These are phyloP conservation scores for Medicago truncatula DNA, from an alignment of 306 rosid species.

Conservation along the genomic window MtrunA17r5.0-ANR NC_053042.1:3804001-3804500, in stretches of 20 bases:
- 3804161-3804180: conserved; percentile 66
- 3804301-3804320: background rate
- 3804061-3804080: conserved; percentile 92
- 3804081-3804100: conserved; percentile 99
- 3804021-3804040: too few species aligned
- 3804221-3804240: conserved; percentile 65
- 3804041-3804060: conserved; percentile 8
- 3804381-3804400: too few species aligned
- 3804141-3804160: conserved; percentile 67
- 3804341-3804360: background rate
- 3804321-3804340: background rate
- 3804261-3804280: background rate
- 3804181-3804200: conserved; percentile 64
- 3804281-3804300: background rate
- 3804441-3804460: background rate
- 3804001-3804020: background rate
- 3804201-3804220: conserved; percentile 66
- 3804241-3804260: conserved; percentile 64
- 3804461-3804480: background rate
- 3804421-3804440: background rate
- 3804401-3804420: background rate
- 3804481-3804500: background rate
- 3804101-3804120: conserved; percentile 92
- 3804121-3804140: conserved; percentile 80
- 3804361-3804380: background rate